Percentiles rank a stretch among this genome's conserved stretches.
Evolutionary conservation across 768 basidiomycete genomes (phyloP).

Genomic region (Russula sp.): DNA sequence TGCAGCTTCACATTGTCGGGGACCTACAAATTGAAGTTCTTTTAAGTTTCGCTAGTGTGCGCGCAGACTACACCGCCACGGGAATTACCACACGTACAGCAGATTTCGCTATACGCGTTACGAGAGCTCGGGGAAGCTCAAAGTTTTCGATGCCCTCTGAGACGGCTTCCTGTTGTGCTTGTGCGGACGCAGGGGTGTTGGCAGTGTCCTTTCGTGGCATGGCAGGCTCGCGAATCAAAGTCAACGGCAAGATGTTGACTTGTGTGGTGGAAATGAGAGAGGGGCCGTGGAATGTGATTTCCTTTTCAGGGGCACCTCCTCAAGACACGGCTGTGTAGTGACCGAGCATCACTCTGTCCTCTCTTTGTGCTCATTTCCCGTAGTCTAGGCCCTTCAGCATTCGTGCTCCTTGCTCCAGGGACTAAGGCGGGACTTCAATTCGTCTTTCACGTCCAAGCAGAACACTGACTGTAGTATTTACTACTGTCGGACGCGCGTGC

Average conservation of each 20-base stretch:
- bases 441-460: too few species aligned
- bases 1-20: slow-evolving; percentile 84
- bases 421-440: too few species aligned
- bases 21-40: slow-evolving; percentile 46
- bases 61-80: background rate
- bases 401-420: too few species aligned
- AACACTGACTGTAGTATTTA: too few species aligned
- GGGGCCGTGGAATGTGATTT: background rate
- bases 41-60: background rate
- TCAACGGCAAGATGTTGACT: too few species aligned
- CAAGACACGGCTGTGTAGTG: too few species aligned
- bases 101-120: slow-evolving; percentile 82
- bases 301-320: background rate
- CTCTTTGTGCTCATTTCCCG: too few species aligned
- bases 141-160: slow-evolving; percentile 87
- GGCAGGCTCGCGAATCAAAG: background rate
- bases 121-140: slow-evolving; percentile 79
- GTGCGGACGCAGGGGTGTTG: slow-evolving; percentile 57
- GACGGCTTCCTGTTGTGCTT: slow-evolving; percentile 74
- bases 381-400: too few species aligned
- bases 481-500: too few species aligned
- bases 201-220: slow-evolving; percentile 73
- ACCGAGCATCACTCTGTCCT: too few species aligned
- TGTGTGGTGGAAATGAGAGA: too few species aligned
- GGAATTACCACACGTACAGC: slow-evolving; percentile 50